Evolutionary conservation across 768 basidiomycete genomes (phyloP).

Genomic region (Lactarius deliciosus): DNA sequence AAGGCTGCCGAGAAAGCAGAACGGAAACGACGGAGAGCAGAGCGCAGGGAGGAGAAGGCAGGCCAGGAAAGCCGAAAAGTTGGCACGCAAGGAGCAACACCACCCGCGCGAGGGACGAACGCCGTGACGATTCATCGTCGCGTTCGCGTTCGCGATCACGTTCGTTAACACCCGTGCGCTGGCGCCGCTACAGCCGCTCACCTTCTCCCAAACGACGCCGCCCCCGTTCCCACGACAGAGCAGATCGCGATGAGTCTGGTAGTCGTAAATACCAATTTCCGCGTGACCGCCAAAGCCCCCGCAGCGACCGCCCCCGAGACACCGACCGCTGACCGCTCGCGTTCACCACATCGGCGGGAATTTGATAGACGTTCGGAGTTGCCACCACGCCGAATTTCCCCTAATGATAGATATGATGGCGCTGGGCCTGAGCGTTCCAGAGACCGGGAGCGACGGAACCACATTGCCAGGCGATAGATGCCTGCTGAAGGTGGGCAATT

Average conservation of each 20-base stretch:
- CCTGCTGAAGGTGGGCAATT: neutral
- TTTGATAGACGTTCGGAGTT: conserved; percentile 4
- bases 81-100: conserved; percentile 32
- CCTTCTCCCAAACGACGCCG: conserved; percentile 20
- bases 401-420: conserved; percentile 35
- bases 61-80: conserved; percentile 50
- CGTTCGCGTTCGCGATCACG: conserved; percentile 44
- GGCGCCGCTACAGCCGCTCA: conserved; percentile 18
- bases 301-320: conserved; percentile 12
- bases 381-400: conserved; percentile 14
- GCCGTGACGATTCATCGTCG: conserved; percentile 31
- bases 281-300: conserved; percentile 30
- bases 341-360: conserved; percentile 32
- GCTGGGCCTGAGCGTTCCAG: conserved; percentile 41
- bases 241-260: conserved; percentile 6
- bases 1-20: conserved; percentile 37
- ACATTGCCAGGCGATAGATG: conserved; percentile 28
- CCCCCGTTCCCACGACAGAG: conserved; percentile 7
- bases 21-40: conserved; percentile 43
- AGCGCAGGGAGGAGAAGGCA: conserved; percentile 60
- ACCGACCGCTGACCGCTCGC: conserved; percentile 16
- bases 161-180: conserved; percentile 33
- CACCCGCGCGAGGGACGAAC: conserved; percentile 21
- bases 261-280: conserved; percentile 11
- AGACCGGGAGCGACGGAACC: conserved; percentile 53